phyloP scores from a whole-genome alignment of 2,329 filamentous ascomycete genomes.

The Fusarium irregulare region DNA sequence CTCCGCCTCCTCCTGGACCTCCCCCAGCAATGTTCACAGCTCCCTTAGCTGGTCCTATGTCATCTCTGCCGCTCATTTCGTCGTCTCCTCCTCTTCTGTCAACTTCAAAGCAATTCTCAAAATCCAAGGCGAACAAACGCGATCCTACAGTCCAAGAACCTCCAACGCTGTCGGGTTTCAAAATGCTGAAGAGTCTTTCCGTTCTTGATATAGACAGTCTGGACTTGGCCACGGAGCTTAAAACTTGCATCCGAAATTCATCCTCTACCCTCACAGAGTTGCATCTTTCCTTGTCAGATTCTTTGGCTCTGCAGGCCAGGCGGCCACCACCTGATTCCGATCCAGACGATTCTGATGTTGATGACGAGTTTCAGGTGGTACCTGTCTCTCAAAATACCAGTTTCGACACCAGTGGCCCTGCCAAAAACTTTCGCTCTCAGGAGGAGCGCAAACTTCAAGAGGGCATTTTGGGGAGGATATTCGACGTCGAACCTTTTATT shows the following conservation, averaged over 20 bases:
- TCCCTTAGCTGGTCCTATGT: constrained; percentile 22
- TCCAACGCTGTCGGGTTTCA: constrained; percentile 68
- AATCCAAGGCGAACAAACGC: constrained; percentile 51
- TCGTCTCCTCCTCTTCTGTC: constrained; percentile 49
- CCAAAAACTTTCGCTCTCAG: constrained; percentile 60
- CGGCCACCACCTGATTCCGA: constrained; percentile 54
- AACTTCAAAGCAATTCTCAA: constrained; percentile 52
- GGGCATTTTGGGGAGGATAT: constrained; percentile 62
- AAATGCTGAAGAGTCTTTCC: constrained; percentile 62
- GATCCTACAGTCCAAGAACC: constrained; percentile 52
- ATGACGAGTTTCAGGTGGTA: constrained; percentile 65
- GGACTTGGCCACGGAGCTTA: constrained; percentile 67
- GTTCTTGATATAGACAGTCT: constrained; percentile 71
- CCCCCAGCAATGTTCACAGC: constrained; percentile 37
- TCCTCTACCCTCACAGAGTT: constrained; percentile 65
- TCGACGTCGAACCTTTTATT: constrained; percentile 60
- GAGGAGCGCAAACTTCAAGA: constrained; percentile 68
- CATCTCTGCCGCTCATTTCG: constrained; percentile 32
- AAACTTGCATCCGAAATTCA: constrained; percentile 65
- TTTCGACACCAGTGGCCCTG: constrained; percentile 56
- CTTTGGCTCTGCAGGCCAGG: constrained; percentile 58
- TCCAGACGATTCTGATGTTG: constrained; percentile 63
- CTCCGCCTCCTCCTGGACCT: constrained; percentile 37
- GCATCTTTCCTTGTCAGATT: constrained; percentile 68
- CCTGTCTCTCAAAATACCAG: constrained; percentile 49